phyloP scores from a whole-genome alignment of 2,329 filamentous ascomycete genomes.

The Nemania abortiva region DNA sequence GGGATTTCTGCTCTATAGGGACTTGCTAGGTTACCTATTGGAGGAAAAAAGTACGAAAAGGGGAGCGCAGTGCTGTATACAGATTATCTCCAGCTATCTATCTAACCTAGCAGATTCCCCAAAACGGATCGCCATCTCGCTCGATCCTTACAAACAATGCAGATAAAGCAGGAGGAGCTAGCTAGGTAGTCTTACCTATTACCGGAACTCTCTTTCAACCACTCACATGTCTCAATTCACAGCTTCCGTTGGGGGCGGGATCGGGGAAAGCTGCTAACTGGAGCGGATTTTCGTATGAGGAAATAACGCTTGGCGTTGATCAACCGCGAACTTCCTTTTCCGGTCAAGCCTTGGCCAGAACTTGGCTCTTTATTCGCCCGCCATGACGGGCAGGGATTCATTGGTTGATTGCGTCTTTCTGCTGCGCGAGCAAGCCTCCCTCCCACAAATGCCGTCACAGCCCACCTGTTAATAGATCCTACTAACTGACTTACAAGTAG shows the following conservation, averaged over 20 bases:
- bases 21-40: too few species aligned
- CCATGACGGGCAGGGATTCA: not conserved
- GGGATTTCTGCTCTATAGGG: too few species aligned
- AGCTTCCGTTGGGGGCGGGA: not conserved
- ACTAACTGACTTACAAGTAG: not conserved
- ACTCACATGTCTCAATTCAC: not conserved
- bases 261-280: not conserved
- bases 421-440: not conserved
- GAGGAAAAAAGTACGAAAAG: too few species aligned
- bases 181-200: not conserved
- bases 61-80: too few species aligned
- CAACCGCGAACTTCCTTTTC: constrained; percentile 9
- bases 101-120: too few species aligned
- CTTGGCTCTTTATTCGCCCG: constrained; percentile 10
- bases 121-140: not conserved
- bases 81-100: too few species aligned
- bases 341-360: too few species aligned
- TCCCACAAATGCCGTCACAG: not conserved
- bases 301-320: not conserved
- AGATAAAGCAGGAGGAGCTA: not conserved
- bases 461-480: too few species aligned
- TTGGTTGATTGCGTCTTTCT: not conserved
- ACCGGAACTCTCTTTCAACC: not conserved
- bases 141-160: not conserved
- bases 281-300: not conserved